Conservation (phyloP, 129 eudicot genomes). For the Tagetes erecta region DNA sequence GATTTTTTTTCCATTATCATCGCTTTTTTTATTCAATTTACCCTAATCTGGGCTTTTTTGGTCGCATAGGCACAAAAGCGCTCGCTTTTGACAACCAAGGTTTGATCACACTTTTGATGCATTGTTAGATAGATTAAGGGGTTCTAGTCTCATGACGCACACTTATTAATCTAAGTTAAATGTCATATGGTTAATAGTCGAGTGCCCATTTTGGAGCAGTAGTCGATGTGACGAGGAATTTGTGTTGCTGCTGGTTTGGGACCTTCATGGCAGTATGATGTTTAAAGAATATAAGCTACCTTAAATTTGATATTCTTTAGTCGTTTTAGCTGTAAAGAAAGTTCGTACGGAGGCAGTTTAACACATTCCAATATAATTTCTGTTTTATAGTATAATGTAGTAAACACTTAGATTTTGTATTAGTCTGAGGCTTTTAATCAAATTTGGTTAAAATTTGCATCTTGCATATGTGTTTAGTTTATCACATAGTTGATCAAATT, state of each 20-base stretch:
- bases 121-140: neutral
- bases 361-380: neutral
- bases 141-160: neutral
- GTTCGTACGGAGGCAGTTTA: neutral
- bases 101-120: neutral
- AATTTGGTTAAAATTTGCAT: neutral
- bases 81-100: neutral
- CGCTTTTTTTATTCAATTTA: too few relatives aligned
- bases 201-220: neutral
- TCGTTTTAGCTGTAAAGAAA: neutral
- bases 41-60: too few relatives aligned
- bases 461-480: conserved; percentile 5
- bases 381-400: neutral
- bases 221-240: neutral
- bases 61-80: too few relatives aligned
- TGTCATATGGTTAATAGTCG: neutral
- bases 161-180: neutral
- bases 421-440: conserved; percentile 1
- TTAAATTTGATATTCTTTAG: neutral
- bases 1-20: too few relatives aligned
- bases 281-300: neutral
- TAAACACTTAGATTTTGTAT: neutral
- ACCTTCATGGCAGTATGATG: neutral
- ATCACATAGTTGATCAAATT: neutral
- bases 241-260: neutral